Evolutionary conservation across 2,329 filamentous ascomycete genomes (phyloP), one percentile per base, ranked within the genome.

Genomic region (Fusarium newnesense): DNA sequence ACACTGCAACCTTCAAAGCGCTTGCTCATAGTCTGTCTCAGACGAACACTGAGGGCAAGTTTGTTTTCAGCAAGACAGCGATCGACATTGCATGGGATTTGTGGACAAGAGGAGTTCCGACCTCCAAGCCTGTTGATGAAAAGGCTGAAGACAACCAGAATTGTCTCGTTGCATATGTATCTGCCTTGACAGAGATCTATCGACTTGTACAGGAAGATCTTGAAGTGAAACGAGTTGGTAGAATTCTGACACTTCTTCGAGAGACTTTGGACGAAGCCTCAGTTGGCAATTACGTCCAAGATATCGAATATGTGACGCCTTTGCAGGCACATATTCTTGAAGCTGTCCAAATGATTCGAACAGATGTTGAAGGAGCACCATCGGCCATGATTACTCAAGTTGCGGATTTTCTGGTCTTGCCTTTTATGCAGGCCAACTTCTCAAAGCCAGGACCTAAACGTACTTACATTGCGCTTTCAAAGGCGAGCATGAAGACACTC

Each of bases 401-500:
- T 15, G 89, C 94, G 3, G 89, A 93, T 56, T 90, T 97, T 67
- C 88, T 91, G 13, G 87, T 89, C 5, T 84, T 97, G 39, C 92
- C 94, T 3, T 95, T 94, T 75, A 81, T 85, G 1, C 79, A 82
- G 64, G 77, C 83, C 64, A 61, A 77, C 68, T 28, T 81, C 69
- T 62, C 83, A 72, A 74, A 75, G 18, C 81, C 84, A 18, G 73
- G 78, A 3, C 78, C 83, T 57, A 90, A 90, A 64, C 93, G 94
- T 11, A 97, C 94, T 0, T 98, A 95, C 79, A 91, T 99, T 62
- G 96, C 96, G 39, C 89, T 98, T 78, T 94, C 95, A 2, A 97
- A 96, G 80, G 89, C 90, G 26, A 91, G 92, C 66, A 96, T 97
- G 87, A 84, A 87, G 5, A 88, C 94, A 50, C 81, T 97, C 4